Percentiles rank a stretch among this genome's conserved stretches.
phyloP scores from a whole-genome alignment of 345 rosid species.

The Odontarrhena argentea region DNA sequence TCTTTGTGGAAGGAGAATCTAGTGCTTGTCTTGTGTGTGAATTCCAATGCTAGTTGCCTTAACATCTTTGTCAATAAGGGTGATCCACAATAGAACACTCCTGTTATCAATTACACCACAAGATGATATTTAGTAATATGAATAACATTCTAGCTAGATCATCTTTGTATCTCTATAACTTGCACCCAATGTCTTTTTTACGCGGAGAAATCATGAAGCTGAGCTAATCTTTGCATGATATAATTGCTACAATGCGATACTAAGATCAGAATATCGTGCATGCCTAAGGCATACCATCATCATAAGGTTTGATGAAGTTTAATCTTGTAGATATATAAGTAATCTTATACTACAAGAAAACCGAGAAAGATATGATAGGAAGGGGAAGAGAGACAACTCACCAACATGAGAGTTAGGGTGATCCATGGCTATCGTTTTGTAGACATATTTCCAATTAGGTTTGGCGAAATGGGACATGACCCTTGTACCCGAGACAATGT shows the following conservation, averaged over 20 bases:
- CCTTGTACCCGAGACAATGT: conserved; percentile 68
- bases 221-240: conserved; percentile 11
- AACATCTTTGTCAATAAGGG: conserved; percentile 58
- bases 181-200: background rate
- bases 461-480: conserved; percentile 75
- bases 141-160: background rate
- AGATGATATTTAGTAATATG: background rate
- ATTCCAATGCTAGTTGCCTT: conserved; percentile 62
- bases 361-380: background rate
- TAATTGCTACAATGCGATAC: background rate
- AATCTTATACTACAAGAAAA: background rate
- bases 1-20: conserved; percentile 81
- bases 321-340: background rate
- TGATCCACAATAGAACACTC: conserved; percentile 77
- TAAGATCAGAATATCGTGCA: background rate
- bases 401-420: conserved; percentile 64
- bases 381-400: conserved; percentile 35
- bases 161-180: background rate
- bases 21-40: conserved; percentile 66
- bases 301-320: background rate
- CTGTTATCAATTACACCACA: conserved; percentile 38
- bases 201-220: background rate
- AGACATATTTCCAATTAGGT: conserved; percentile 70
- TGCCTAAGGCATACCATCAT: background rate
- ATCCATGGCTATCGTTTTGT: conserved; percentile 55